phyloP scores from a whole-genome alignment of 495 filamentous ascomycete species.

The Poronia punctata region DNA sequence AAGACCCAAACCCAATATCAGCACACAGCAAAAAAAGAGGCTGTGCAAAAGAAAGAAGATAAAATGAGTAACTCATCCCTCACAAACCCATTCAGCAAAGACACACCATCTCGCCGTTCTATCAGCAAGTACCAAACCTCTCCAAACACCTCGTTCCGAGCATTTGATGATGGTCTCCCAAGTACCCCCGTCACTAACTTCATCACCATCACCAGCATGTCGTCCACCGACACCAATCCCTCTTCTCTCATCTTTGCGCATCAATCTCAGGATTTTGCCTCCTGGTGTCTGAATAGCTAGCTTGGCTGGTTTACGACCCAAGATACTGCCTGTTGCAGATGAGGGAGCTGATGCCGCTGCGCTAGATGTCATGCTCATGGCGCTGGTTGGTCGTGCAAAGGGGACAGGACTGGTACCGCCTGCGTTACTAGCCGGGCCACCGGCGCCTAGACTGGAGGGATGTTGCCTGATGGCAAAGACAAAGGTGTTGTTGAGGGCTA shows the following conservation, averaged over 20 bases:
- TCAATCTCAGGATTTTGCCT: slow-evolving; percentile 90
- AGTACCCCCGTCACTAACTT: slow-evolving; percentile 64
- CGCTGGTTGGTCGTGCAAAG: slow-evolving; percentile 66
- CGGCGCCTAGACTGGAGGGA: slow-evolving; percentile 53
- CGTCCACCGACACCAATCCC: slow-evolving; percentile 34
- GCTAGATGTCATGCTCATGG: slow-evolving; percentile 76
- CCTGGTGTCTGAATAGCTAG: slow-evolving; percentile 88
- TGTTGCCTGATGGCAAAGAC: slow-evolving; percentile 95
- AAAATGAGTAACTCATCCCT: slow-evolving; percentile 20
- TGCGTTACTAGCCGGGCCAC: slow-evolving; percentile 40
- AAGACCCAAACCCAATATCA: too few species aligned
- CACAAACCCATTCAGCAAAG: slow-evolving; percentile 87
- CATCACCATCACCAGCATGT: slow-evolving; percentile 39
- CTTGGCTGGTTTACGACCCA: slow-evolving; percentile 79
- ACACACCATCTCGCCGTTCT: slow-evolving; percentile 96
- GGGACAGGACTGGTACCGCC: slow-evolving; percentile 59
- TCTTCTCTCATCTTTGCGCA: slow-evolving; percentile 70
- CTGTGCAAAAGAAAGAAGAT: too few species aligned
- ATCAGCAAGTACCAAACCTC: slow-evolving; percentile 89
- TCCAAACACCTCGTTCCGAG: slow-evolving; percentile 83
- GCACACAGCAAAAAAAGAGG: too few species aligned
- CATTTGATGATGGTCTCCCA: slow-evolving; percentile 99
- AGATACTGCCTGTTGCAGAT: slow-evolving; percentile 34
- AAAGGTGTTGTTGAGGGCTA: slow-evolving; percentile 94
- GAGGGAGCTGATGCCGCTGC: slow-evolving; percentile 50